Percentiles rank a stretch among this genome's conserved stretches.
These are phyloP conservation scores for Tylopilus subfusipes DNA, from an alignment of 768 basidiomycete genomes.

Conservation along the genomic window DNA sequence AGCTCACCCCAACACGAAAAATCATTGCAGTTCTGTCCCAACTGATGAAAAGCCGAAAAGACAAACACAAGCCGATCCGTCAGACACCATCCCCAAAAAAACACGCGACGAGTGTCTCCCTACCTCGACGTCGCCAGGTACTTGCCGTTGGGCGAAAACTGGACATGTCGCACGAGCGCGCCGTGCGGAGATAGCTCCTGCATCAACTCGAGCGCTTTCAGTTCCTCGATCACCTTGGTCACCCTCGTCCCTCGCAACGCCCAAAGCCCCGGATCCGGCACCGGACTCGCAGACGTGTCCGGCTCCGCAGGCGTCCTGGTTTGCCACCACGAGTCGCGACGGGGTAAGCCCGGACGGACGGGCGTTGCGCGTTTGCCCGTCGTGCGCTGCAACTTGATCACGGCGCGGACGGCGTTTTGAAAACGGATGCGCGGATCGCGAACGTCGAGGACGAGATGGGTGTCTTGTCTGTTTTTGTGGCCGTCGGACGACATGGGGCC, in stretches of 20 bases:
- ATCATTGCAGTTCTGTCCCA: conserved; percentile 50
- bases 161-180: conserved; percentile 51
- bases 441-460: conserved; percentile 18
- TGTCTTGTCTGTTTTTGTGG: conserved; percentile 1
- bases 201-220: conserved; percentile 36
- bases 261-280: conserved; percentile 13
- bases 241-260: conserved; percentile 39
- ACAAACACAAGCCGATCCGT: neutral
- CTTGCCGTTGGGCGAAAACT: conserved; percentile 55
- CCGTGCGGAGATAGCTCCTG: conserved; percentile 41
- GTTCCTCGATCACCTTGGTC: conserved; percentile 36
- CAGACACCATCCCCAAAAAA: neutral
- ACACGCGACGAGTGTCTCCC: conserved; percentile 1
- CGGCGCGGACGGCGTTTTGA: conserved; percentile 39
- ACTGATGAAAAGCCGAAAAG: conserved; percentile 20
- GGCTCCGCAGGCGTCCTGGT: conserved; percentile 1
- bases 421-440: conserved; percentile 33
- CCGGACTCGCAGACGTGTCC: conserved; percentile 12
- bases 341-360: conserved; percentile 22
- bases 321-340: conserved; percentile 29
- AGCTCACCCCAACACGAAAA: conserved; percentile 43
- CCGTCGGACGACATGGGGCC: neutral
- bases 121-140: conserved; percentile 54
- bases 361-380: conserved; percentile 23
- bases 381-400: conserved; percentile 39